Conservation (phyloP, 768 basidiomycete genomes). For the Lactarius indigo region DNA sequence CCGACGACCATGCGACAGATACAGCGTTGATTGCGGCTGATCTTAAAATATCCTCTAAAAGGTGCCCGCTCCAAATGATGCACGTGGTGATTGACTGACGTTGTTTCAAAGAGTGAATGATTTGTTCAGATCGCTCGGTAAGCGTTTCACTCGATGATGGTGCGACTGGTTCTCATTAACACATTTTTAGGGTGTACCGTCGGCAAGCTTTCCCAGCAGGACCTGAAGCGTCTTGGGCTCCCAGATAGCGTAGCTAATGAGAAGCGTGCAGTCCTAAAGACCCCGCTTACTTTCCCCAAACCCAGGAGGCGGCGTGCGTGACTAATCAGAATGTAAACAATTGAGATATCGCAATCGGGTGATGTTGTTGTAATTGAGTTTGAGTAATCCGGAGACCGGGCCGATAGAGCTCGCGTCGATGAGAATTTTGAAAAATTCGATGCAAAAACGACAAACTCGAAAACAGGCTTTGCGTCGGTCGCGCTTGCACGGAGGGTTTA, state of each 20-base stretch:
- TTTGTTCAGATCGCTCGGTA: constrained; percentile 76
- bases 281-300: constrained; percentile 83
- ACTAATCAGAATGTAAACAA: not conserved
- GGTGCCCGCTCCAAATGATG: constrained; percentile 40
- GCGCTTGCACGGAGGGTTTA: not conserved
- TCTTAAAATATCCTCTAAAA: constrained; percentile 56
- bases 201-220: constrained; percentile 49
- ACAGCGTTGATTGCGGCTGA: constrained; percentile 66
- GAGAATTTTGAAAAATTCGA: not conserved
- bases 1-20: constrained; percentile 78
- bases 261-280: constrained; percentile 69
- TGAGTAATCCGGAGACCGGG: too few species aligned
- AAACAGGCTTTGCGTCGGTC: too few species aligned
- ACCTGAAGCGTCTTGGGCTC: constrained; percentile 68
- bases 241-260: constrained; percentile 56
- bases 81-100: constrained; percentile 15
- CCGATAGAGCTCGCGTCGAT: too few species aligned
- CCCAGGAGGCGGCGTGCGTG: constrained; percentile 37
- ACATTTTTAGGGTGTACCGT: constrained; percentile 64
- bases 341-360: too few species aligned
- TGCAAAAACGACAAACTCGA: not conserved
- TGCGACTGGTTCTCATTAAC: not conserved
- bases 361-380: too few species aligned
- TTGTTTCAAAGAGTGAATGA: constrained; percentile 45
- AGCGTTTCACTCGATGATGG: not conserved